These are phyloP conservation scores for Cryomyces minteri DNA, from an alignment of 495 filamentous ascomycete genomes.

Conservation along the genomic window DNA sequence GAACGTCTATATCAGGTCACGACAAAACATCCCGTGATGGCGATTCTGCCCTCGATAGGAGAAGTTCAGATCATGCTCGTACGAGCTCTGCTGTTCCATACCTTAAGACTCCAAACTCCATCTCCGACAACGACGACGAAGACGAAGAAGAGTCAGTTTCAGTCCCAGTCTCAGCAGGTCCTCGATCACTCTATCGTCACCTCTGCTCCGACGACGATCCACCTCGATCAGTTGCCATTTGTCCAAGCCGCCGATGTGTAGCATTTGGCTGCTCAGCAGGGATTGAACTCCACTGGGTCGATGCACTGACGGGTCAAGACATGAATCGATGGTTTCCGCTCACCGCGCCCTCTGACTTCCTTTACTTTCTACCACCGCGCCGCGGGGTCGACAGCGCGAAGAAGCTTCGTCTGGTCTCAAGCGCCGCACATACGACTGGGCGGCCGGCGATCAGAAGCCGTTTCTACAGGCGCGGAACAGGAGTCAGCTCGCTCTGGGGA, in stretches of 20 bases:
- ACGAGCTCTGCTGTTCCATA: too few species aligned
- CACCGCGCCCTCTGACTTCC: conserved; percentile 42
- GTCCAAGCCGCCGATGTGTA: conserved; percentile 45
- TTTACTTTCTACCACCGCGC: conserved; percentile 47
- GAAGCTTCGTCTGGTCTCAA: conserved; percentile 51
- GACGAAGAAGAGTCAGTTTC: too few species aligned
- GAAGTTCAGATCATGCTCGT: too few species aligned
- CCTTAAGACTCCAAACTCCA: too few species aligned
- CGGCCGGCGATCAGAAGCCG: background rate
- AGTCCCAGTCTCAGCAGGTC: too few species aligned
- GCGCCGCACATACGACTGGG: conserved; percentile 25
- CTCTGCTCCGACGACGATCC: conserved; percentile 47
- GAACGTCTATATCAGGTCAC: too few species aligned
- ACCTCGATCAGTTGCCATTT: conserved; percentile 49
- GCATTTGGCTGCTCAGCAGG: conserved; percentile 52
- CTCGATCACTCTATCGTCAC: conserved; percentile 27
- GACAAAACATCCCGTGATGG: too few species aligned
- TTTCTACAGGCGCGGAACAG: background rate
- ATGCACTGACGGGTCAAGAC: conserved; percentile 38
- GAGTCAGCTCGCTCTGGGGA: background rate
- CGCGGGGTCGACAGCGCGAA: conserved; percentile 31
- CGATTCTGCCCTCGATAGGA: too few species aligned
- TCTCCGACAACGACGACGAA: too few species aligned
- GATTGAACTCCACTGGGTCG: conserved; percentile 57
- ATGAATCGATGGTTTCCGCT: conserved; percentile 48